A percentile compares a stretch with the other conserved stretches of the same genome.
Conservation (phyloP, 2,329 filamentous ascomycete genomes). For the Penicillium crustosum region DNA sequence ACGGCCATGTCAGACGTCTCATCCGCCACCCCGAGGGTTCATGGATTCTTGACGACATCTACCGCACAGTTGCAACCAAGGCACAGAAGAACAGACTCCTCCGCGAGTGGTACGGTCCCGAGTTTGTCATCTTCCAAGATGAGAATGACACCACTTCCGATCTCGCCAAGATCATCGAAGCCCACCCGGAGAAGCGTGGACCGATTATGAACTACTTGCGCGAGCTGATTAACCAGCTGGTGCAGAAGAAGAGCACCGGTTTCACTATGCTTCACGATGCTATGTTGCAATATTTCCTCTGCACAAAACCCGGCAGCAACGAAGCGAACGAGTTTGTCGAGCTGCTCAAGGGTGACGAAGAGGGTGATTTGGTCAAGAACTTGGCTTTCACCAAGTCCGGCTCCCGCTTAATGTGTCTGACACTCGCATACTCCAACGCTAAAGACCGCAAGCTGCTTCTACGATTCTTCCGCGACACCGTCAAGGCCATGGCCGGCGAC, state of each 20-base stretch:
- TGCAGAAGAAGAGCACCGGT: slow-evolving; percentile 94
- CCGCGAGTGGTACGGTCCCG: slow-evolving; percentile 93
- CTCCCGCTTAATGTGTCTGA: slow-evolving; percentile 74
- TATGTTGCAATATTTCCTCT: slow-evolving; percentile 94
- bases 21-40: slow-evolving; percentile 96
- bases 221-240: slow-evolving; percentile 83
- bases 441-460: slow-evolving; percentile 92
- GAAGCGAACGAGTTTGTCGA: slow-evolving; percentile 88
- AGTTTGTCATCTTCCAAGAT: slow-evolving; percentile 78
- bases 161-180: slow-evolving; percentile 70
- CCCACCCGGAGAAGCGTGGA: slow-evolving; percentile 78
- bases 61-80: slow-evolving; percentile 80
- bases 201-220: slow-evolving; percentile 83
- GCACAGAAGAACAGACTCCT: slow-evolving; percentile 83
- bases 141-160: slow-evolving; percentile 57
- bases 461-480: slow-evolving; percentile 84
- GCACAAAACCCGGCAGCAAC: slow-evolving; percentile 70
- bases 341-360: slow-evolving; percentile 86
- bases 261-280: slow-evolving; percentile 98
- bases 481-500: slow-evolving; percentile 82
- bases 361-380: slow-evolving; percentile 88
- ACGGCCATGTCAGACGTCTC: slow-evolving; percentile 84
- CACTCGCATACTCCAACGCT: slow-evolving; percentile 78
- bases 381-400: slow-evolving; percentile 93
- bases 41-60: slow-evolving; percentile 97